Percentiles rank a stretch among this genome's conserved stretches.
Evolutionary conservation across 805 yeast genomes (phyloP).

Genomic region (Ogataea saltuana): DNA sequence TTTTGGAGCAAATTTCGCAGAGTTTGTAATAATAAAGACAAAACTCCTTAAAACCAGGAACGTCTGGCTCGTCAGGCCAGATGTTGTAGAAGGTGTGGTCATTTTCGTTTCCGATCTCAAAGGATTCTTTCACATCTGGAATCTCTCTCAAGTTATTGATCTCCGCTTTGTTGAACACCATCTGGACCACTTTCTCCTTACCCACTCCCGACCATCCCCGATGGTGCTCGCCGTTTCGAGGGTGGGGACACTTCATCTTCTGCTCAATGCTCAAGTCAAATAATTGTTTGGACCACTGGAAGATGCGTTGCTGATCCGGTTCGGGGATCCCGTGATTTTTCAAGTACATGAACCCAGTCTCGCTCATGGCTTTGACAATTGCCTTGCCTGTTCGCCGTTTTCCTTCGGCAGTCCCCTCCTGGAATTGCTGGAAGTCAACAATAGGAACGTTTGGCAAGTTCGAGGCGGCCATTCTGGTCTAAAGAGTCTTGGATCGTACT

Average conservation of each 20-base stretch:
- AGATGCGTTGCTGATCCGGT: constrained; percentile 19
- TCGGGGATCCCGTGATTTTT: constrained; percentile 24
- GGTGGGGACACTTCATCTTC: constrained; percentile 28
- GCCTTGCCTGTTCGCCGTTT: constrained; percentile 25
- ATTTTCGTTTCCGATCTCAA: constrained; percentile 33
- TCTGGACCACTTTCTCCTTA: constrained; percentile 25
- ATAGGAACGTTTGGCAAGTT: too few relatives aligned
- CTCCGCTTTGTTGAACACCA: constrained; percentile 24
- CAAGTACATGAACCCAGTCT: constrained; percentile 27
- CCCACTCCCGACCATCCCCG: constrained; percentile 32
- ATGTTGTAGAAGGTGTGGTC: constrained; percentile 19
- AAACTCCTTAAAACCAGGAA: constrained; percentile 32
- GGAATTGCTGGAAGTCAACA: constrained; percentile 31
- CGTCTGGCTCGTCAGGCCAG: constrained; percentile 28
- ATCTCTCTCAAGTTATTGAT: constrained; percentile 15
- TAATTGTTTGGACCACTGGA: constrained; percentile 28
- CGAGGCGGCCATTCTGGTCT: not conserved
- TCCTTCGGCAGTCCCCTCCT: constrained; percentile 27
- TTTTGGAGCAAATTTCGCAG: constrained; percentile 29
- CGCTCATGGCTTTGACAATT: constrained; percentile 29
- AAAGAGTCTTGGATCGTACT: too few relatives aligned
- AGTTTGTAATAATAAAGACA: constrained; percentile 19
- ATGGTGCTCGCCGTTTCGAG: constrained; percentile 25
- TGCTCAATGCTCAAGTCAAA: constrained; percentile 27
- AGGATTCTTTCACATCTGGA: constrained; percentile 39